phyloP scores from a whole-genome alignment of 73 alveolate species.

The Tetrahymena borealis region DNA sequence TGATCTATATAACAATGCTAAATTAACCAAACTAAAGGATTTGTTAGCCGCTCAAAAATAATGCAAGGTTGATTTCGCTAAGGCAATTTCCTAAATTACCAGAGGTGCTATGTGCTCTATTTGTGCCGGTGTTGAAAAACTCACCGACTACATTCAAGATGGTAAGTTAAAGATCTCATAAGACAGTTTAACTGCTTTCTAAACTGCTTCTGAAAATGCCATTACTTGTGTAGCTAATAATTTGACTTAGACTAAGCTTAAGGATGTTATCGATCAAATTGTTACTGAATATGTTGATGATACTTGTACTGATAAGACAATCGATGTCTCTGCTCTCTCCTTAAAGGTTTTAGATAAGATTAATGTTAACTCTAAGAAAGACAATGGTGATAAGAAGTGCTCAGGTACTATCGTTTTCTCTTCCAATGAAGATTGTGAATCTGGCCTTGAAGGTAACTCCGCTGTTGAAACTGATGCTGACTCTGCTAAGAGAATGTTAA shows the following conservation, averaged over 20 bases:
- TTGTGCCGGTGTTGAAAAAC: not conserved
- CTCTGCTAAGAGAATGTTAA: not conserved
- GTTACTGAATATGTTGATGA: not conserved
- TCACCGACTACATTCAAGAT: not conserved
- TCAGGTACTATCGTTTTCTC: too few relatives aligned
- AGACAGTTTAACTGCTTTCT: not conserved
- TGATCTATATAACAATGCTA: not conserved
- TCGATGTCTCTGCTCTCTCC: too few relatives aligned
- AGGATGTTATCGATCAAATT: not conserved
- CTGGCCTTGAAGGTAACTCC: not conserved
- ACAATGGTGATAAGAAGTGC: not conserved
- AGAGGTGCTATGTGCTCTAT: not conserved
- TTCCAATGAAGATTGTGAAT: too few relatives aligned
- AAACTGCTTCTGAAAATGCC: not conserved
- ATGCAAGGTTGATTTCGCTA: not conserved
- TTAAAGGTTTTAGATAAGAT: too few relatives aligned
- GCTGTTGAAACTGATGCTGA: not conserved
- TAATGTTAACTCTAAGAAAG: not conserved
- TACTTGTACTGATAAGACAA: not conserved
- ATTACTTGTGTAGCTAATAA: not conserved
- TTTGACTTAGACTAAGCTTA: not conserved
- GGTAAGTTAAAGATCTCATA: not conserved
- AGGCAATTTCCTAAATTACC: not conserved
- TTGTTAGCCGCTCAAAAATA: not conserved
- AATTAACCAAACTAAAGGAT: not conserved